These are phyloP conservation scores for Emericellopsis terricola DNA, from an alignment of 495 filamentous ascomycete species.

Conservation along the genomic window DNA sequence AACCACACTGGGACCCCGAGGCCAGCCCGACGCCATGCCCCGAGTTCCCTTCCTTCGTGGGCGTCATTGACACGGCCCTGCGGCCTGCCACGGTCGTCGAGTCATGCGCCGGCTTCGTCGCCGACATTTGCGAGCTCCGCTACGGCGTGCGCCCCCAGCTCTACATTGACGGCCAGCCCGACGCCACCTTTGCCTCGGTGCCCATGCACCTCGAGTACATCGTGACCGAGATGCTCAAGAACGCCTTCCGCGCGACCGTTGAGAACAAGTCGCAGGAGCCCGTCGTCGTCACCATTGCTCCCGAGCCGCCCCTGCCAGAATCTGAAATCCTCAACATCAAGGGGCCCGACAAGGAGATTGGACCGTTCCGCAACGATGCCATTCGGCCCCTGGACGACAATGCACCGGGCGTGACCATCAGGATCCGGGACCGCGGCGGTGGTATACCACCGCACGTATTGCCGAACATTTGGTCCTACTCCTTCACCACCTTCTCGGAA, in stretches of 20 bases:
- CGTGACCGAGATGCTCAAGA: constrained; percentile 87
- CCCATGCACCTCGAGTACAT: constrained; percentile 96
- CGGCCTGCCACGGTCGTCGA: constrained; percentile 66
- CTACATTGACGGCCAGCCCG: constrained; percentile 63
- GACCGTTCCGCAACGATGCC: constrained; percentile 23
- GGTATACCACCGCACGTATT: constrained; percentile 72
- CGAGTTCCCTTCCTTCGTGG: constrained; percentile 57
- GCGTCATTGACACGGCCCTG: constrained; percentile 89
- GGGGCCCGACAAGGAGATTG: constrained; percentile 39
- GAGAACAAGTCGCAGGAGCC: constrained; percentile 64
- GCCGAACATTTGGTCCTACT: constrained; percentile 85
- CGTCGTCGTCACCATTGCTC: constrained; percentile 81
- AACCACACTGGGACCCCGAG: constrained; percentile 39
- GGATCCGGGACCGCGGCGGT: constrained; percentile 87
- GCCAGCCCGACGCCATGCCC: constrained; percentile 25
- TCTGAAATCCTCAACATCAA: constrained; percentile 34
- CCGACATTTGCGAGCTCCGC: constrained; percentile 88
- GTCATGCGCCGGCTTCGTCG: constrained; percentile 71
- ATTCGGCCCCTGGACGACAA: constrained; percentile 40
- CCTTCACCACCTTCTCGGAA: constrained; percentile 84
- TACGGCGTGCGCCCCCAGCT: constrained; percentile 79
- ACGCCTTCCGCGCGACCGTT: constrained; percentile 83
- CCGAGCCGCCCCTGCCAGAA: constrained; percentile 39
- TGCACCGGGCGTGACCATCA: constrained; percentile 79
- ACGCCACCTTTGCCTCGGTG: constrained; percentile 73